Base-by-base conservation (phyloP, 2,329 filamentous ascomycete genomes). In the Ceratocystis lukuohia region DNA sequence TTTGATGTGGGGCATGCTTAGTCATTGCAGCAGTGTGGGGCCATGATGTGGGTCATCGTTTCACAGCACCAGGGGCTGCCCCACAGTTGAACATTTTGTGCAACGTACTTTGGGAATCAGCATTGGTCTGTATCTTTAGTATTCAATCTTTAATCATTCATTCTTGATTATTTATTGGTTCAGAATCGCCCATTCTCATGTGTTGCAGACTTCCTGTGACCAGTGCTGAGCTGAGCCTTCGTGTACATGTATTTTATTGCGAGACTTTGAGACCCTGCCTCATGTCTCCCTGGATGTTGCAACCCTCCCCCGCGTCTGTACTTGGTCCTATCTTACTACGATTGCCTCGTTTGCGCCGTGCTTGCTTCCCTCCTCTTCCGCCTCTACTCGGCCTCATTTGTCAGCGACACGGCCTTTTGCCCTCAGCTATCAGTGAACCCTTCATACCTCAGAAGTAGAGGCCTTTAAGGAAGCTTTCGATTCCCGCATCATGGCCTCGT, bases 371-470 rank as follows among this genome's bases (percentile, higher is more conserved):
- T 41, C 10, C 3, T 33, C 30, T 33, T 33, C 5, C 30, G 0
- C 3, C 8, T 4, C 37, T 37, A 12, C 10, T 17, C 30, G 2
- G 5, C 4, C 33, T n/a, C 37, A 25, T 5, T 5, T 65, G 2
- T 45, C 37, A 10, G 12, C 12, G 5, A 12, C 44, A 15, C 50
- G 5, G 12, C 30, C 56, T 20, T 48, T 41, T 37, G 22, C 17
- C 15, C 20, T 61, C 44, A 61, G 50, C 64, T 41, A 61, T 7
- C 28, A 28, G 7, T 61, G 41, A n/a, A 65, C 64, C 53, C 20
- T 50, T 45, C 64, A 65, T 2, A 44, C 56, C 15, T 20, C 41
- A 10, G 4, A 25, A 15, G 30, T 30, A 28, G 4, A 15, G 41
- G 10, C n/a, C 25, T 33, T 41, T 20, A 17, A 20, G 10, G 20